Conservation (phyloP, 495 filamentous ascomycete genomes). For the Penicillium angulare region DNA sequence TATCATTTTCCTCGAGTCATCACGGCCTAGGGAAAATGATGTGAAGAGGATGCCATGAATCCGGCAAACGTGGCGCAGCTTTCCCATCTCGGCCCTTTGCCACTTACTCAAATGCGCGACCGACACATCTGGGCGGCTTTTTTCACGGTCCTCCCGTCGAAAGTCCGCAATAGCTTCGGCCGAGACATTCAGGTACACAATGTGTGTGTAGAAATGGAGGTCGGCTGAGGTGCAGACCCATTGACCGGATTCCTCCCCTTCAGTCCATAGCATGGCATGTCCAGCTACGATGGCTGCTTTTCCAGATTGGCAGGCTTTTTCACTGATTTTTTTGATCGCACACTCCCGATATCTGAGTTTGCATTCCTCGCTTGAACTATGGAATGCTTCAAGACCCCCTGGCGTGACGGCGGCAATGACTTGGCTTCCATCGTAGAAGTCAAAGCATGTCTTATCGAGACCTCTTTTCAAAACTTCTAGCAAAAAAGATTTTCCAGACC, state of each 20-base stretch:
- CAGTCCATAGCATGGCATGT: slow-evolving; percentile 17
- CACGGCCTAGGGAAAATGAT: slow-evolving; percentile 3
- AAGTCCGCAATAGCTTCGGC: slow-evolving; percentile 34
- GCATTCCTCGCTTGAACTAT: slow-evolving; percentile 36
- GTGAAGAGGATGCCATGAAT: slow-evolving; percentile 50
- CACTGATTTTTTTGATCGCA: slow-evolving; percentile 49
- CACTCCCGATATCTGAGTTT: slow-evolving; percentile 39
- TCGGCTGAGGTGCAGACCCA: slow-evolving; percentile 48
- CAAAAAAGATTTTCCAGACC: slow-evolving; percentile 56
- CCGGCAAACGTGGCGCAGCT: slow-evolving; percentile 49
- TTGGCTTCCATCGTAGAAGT: slow-evolving; percentile 53
- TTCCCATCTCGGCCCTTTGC: slow-evolving; percentile 49
- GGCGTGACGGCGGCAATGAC: slow-evolving; percentile 47
- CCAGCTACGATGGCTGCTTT: no score
- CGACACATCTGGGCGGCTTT: slow-evolving; percentile 34
- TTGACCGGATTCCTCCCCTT: slow-evolving; percentile 21
- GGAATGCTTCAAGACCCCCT: slow-evolving; percentile 55
- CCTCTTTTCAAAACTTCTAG: slow-evolving; percentile 39
- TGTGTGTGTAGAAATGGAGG: slow-evolving; percentile 54
- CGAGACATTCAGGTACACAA: slow-evolving; percentile 55
- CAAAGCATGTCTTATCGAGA: slow-evolving; percentile 40
- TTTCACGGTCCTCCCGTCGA: slow-evolving; percentile 33
- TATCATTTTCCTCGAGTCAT: slow-evolving; percentile 11
- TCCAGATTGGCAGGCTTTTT: slow-evolving; percentile 14
- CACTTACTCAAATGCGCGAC: slow-evolving; percentile 47